Conservation (phyloP, 2,329 filamentous ascomycete genomes). For the Xylaria arbuscula region DNA sequence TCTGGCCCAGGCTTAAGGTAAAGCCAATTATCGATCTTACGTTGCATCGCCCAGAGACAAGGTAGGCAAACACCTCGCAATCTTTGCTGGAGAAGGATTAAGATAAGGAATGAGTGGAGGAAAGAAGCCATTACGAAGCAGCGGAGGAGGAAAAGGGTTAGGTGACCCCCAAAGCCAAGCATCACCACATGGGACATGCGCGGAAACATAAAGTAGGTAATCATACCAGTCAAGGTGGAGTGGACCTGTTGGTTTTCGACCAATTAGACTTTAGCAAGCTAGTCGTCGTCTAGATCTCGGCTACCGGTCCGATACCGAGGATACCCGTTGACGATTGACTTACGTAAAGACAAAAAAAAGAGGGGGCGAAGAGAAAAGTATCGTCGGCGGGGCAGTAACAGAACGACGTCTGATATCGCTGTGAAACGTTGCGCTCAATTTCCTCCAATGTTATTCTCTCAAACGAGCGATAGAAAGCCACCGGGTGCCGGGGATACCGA, state of each 20-base stretch:
- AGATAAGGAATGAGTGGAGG: neutral
- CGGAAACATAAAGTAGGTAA: too few species aligned
- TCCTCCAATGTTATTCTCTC: constrained; percentile 20
- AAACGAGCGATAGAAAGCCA: constrained; percentile 1
- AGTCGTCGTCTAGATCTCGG: constrained; percentile 17
- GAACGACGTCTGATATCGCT: neutral
- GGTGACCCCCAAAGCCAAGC: neutral
- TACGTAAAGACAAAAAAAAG: constrained; percentile 15
- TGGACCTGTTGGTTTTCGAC: neutral
- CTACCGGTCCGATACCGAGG: constrained; percentile 22
- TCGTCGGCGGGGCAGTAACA: neutral
- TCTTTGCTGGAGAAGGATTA: neutral
- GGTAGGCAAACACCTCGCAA: neutral
- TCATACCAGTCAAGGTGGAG: constrained; percentile 15
- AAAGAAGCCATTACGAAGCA: neutral
- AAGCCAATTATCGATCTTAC: neutral
- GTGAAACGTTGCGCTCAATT: constrained; percentile 1
- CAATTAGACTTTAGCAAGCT: constrained; percentile 19
- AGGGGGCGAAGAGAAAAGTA: constrained; percentile 11
- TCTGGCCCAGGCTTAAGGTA: neutral
- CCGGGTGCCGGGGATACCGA: constrained; percentile 27
- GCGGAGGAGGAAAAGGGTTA: neutral
- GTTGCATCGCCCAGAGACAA: neutral
- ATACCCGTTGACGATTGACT: constrained; percentile 22
- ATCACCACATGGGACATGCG: neutral